Evolutionary conservation across 1,139 yeast genomes (phyloP).

Genomic region (Candida gigantensis): DNA sequence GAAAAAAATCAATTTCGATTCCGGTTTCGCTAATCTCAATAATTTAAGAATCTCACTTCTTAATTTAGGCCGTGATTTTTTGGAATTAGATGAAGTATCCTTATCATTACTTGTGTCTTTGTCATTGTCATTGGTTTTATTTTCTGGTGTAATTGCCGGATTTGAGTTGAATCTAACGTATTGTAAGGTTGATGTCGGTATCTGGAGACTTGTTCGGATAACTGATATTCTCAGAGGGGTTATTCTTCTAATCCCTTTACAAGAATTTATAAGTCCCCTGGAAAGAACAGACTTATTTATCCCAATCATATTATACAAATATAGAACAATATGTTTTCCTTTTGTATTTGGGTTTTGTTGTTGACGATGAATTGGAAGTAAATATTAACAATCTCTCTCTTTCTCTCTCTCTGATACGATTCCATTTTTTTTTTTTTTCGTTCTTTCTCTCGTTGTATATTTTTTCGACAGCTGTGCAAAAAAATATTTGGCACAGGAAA

Average conservation of each 20-base stretch:
- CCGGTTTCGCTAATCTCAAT: slow-evolving; percentile 41
- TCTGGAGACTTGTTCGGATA: neutral
- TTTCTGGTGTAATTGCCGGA: neutral
- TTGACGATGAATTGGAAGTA: too few relatives aligned
- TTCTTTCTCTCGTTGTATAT: too few relatives aligned
- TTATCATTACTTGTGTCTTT: slow-evolving; percentile 4
- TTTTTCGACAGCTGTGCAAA: too few relatives aligned
- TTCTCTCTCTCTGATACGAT: too few relatives aligned
- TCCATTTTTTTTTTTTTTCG: too few relatives aligned
- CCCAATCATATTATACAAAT: slow-evolving; percentile 6
- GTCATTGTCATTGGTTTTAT: neutral
- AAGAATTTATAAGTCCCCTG: neutral
- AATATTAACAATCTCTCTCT: too few relatives aligned
- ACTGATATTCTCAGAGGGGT: neutral
- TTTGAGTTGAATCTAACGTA: slow-evolving; percentile 8
- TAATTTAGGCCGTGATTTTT: slow-evolving; percentile 9
- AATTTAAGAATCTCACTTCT: slow-evolving; percentile 28
- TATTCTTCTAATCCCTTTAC: slow-evolving; percentile 1
- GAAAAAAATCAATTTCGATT: slow-evolving; percentile 28
- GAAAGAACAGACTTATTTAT: slow-evolving; percentile 7
- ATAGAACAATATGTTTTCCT: too few relatives aligned
- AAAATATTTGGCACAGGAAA: too few relatives aligned
- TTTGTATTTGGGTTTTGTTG: too few relatives aligned
- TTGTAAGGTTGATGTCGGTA: slow-evolving; percentile 4
- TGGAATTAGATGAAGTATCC: slow-evolving; percentile 4